Percentiles rank a stretch among this genome's conserved stretches.
phyloP scores from a whole-genome alignment of 768 basidiomycete species.

The Tephrocybe sp. region DNA sequence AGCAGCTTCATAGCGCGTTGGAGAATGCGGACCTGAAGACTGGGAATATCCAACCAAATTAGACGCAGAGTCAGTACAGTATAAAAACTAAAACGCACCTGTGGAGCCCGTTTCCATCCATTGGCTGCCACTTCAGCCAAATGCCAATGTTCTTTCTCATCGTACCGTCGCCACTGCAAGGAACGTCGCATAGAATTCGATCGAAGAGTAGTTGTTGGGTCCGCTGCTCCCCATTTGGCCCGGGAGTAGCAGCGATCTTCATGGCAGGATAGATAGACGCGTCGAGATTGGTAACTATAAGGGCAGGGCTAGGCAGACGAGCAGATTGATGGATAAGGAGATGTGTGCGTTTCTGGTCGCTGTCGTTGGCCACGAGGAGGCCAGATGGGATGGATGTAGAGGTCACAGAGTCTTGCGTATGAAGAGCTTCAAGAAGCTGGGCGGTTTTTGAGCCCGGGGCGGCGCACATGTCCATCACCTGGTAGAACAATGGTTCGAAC shows the following conservation, averaged over 20 bases:
- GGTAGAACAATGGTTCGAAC: constrained; percentile 3
- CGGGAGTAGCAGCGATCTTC: constrained; percentile 39
- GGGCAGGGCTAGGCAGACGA: constrained; percentile 83
- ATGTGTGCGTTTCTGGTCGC: constrained; percentile 90
- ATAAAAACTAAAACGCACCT: constrained; percentile 44
- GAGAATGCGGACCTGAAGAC: constrained; percentile 90
- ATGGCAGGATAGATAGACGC: constrained; percentile 82
- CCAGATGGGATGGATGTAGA: constrained; percentile 75
- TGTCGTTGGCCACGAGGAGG: constrained; percentile 92
- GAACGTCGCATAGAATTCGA: constrained; percentile 93
- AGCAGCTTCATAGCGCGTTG: constrained; percentile 91
- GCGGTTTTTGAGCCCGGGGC: constrained; percentile 98
- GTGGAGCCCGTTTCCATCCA: constrained; percentile 91
- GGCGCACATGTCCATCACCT: constrained; percentile 97
- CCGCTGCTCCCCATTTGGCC: constrained; percentile 29
- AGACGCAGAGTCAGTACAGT: background rate
- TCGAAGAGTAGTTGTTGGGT: constrained; percentile 74
- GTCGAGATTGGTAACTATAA: constrained; percentile 96
- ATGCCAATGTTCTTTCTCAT: constrained; percentile 92
- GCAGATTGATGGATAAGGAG: constrained; percentile 98
- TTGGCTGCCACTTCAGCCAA: constrained; percentile 89
- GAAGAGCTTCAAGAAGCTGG: constrained; percentile 93
- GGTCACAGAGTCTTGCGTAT: constrained; percentile 67
- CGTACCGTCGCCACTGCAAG: constrained; percentile 97
- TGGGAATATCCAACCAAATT: constrained; percentile 26